Evolutionary conservation across 371 early-diverging fungal genomes (phyloP).

Genomic region (Mortierella sp.): DNA sequence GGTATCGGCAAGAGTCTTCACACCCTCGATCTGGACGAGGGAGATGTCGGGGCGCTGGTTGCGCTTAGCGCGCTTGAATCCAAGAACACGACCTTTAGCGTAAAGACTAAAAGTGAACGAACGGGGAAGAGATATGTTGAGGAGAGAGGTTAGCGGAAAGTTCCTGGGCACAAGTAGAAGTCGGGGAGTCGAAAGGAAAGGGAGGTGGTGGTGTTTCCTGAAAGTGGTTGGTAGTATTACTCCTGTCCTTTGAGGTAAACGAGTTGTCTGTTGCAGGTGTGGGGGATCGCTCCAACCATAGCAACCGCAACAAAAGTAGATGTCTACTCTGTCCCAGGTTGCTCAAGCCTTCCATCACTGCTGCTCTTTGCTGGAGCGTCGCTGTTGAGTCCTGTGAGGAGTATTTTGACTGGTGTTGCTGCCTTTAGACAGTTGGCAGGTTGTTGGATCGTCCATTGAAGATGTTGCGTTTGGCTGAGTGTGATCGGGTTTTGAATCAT

Average conservation of each 20-base stretch:
- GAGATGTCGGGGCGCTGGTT: slow-evolving; percentile 92
- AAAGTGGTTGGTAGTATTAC: background rate
- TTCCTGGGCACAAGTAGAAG: background rate
- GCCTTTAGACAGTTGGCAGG: background rate
- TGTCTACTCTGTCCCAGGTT: background rate
- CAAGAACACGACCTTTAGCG: slow-evolving; percentile 96
- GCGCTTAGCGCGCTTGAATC: slow-evolving; percentile 94
- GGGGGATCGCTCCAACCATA: background rate
- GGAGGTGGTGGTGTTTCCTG: background rate
- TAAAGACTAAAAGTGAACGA: slow-evolving; percentile 83
- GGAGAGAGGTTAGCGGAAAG: background rate
- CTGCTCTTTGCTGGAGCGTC: background rate
- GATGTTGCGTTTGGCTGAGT: too few relatives aligned
- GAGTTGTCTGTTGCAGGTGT: background rate
- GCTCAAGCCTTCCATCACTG: background rate
- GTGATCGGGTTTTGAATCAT: slow-evolving; percentile 21
- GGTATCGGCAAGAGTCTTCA: slow-evolving; percentile 82
- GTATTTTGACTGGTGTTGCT: background rate
- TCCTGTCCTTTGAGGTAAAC: background rate
- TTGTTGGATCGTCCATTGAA: background rate
- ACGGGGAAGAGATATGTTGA: background rate
- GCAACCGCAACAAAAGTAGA: background rate
- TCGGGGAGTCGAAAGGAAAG: background rate
- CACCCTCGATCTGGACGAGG: slow-evolving; percentile 95
- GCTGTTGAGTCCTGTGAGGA: background rate